A percentile compares a stretch with the other conserved stretches of the same genome.
Evolutionary conservation across 1,284 basidiomycete genomes (phyloP).

Genomic region (Sporisorium graminicola): DNA sequence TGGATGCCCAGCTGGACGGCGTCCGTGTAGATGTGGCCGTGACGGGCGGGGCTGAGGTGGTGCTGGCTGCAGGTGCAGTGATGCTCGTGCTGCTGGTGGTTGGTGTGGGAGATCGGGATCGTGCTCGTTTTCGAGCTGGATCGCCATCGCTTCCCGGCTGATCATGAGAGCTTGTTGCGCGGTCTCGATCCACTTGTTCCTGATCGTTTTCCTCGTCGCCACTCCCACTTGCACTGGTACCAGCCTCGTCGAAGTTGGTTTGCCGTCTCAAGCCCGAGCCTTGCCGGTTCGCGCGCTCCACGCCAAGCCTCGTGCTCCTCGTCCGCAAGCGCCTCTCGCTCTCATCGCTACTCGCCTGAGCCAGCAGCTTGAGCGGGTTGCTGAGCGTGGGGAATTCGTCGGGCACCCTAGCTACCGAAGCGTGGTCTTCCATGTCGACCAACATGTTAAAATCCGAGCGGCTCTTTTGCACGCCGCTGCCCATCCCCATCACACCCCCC

Average conservation of each 20-base stretch:
- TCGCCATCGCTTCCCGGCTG: neutral
- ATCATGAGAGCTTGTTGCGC: neutral
- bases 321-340: conserved; percentile 8
- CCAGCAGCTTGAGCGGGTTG: conserved; percentile 51
- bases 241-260: neutral
- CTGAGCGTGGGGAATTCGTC: conserved; percentile 40
- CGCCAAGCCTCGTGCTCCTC: no score
- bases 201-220: neutral
- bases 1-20: conserved; percentile 26
- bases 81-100: neutral
- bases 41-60: neutral
- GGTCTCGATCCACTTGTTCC: neutral
- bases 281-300: no score
- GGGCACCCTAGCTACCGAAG: conserved; percentile 27
- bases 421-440: conserved; percentile 48
- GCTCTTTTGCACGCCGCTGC: neutral
- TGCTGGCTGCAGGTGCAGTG: neutral
- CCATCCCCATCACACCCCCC: neutral
- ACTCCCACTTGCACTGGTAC: neutral
- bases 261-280: conserved; percentile 2
- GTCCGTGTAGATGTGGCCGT: neutral
- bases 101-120: conserved; percentile 7
- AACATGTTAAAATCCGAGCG: conserved; percentile 44
- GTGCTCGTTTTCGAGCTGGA: conserved; percentile 4
- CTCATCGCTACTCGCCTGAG: conserved; percentile 42